These are phyloP conservation scores for Microascus cirrosus DNA, from an alignment of 2,329 filamentous ascomycete species.

Conservation along the genomic window DNA sequence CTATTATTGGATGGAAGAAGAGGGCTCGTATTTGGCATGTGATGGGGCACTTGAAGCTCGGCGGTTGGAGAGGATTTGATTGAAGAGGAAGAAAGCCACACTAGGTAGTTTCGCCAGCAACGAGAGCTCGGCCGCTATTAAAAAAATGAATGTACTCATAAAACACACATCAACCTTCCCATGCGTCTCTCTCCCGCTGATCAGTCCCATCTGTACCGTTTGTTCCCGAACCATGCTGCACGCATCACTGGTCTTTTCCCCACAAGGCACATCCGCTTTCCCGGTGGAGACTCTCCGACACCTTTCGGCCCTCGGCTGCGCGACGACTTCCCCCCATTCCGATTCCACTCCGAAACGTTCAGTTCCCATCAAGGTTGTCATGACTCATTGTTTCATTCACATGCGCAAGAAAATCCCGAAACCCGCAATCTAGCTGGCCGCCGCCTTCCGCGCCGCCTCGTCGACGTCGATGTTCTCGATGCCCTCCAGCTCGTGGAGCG, in stretches of 20 bases:
- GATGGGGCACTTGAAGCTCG: neutral
- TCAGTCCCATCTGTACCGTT: neutral
- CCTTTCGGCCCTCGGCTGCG: too few species aligned
- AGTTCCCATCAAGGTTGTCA: too few species aligned
- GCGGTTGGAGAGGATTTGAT: neutral
- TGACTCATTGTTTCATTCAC: neutral
- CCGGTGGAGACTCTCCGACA: too few species aligned
- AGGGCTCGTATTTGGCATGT: neutral
- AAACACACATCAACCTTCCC: neutral
- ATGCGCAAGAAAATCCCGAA: neutral
- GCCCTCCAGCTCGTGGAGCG: neutral
- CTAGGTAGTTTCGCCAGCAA: neutral
- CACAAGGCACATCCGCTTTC: too few species aligned
- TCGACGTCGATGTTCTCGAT: slow-evolving; percentile 4
- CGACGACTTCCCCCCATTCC: too few species aligned
- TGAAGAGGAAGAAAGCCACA: neutral
- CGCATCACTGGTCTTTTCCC: too few species aligned
- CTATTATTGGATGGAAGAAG: neutral
- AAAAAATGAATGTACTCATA: neutral
- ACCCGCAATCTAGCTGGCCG: neutral
- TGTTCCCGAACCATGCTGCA: neutral
- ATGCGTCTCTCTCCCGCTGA: neutral
- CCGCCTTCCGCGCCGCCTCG: slow-evolving; percentile 1
- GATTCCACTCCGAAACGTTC: neutral
- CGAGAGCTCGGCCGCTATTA: neutral